These are phyloP conservation scores for Ogataea ramenticola DNA, from an alignment of 805 yeast genomes.

Conservation along the genomic window DNA sequence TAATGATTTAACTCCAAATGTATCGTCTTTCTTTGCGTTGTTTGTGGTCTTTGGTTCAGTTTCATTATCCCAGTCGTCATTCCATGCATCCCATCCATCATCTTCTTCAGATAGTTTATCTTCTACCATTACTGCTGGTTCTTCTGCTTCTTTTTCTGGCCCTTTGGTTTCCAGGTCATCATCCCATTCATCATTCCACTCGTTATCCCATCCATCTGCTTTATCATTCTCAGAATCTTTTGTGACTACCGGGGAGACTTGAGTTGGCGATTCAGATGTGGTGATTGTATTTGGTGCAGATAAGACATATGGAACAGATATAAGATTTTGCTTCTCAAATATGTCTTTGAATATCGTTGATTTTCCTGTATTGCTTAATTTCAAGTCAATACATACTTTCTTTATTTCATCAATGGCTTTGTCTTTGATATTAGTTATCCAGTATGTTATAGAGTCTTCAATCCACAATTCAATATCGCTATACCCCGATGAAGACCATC, in stretches of 20 bases:
- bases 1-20: conserved; percentile 13
- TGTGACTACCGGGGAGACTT: neutral
- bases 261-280: neutral
- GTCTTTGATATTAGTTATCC: conserved; percentile 20
- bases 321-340: conserved; percentile 1
- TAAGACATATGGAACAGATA: neutral
- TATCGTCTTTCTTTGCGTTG: conserved; percentile 1
- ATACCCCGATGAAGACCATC: conserved; percentile 23
- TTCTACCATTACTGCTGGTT: neutral
- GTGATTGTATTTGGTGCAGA: neutral
- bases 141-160: conserved; percentile 3
- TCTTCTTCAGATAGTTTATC: neutral
- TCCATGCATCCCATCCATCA: conserved; percentile 22
- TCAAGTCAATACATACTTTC: conserved; percentile 10
- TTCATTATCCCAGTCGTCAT: conserved; percentile 20
- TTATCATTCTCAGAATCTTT: neutral
- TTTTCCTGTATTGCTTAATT: conserved; percentile 3
- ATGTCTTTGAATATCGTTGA: conserved; percentile 6
- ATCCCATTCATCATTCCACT: conserved; percentile 15
- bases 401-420: conserved; percentile 20
- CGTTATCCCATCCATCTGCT: conserved; percentile 17
- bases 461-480: conserved; percentile 28
- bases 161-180: conserved; percentile 5
- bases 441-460: conserved; percentile 21
- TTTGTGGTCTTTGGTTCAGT: neutral